These are phyloP conservation scores for Discostella stelligeroides DNA, from an alignment of 108 stramenopile species.

Conservation along the genomic window DNA sequence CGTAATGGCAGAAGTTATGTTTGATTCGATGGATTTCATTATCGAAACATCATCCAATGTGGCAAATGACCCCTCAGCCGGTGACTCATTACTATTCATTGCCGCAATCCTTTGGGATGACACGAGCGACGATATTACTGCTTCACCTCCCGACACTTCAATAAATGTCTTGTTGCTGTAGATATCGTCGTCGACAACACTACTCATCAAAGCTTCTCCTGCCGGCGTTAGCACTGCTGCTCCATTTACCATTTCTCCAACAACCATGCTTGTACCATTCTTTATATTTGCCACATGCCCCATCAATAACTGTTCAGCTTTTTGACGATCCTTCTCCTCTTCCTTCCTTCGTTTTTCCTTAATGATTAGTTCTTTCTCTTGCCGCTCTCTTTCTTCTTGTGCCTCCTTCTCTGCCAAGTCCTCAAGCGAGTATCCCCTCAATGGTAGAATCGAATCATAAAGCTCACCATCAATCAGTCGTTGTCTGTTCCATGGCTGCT, in stretches of 20 bases:
- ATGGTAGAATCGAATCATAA: slow-evolving; percentile 66
- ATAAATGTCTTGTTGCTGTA: slow-evolving; percentile 25
- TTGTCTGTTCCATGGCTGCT: slow-evolving; percentile 69
- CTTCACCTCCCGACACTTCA: slow-evolving; percentile 37
- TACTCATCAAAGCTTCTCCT: slow-evolving; percentile 29
- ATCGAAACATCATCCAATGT: slow-evolving; percentile 11
- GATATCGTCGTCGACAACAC: slow-evolving; percentile 14
- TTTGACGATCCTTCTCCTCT: slow-evolving; percentile 30
- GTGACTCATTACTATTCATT: slow-evolving; percentile 24
- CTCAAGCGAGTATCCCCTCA: slow-evolving; percentile 74
- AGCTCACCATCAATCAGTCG: slow-evolving; percentile 65
- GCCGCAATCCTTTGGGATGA: slow-evolving; percentile 8
- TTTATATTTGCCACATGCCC: slow-evolving; percentile 25
- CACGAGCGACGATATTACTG: slow-evolving; percentile 20
- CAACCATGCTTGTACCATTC: slow-evolving; percentile 26
- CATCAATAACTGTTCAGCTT: slow-evolving; percentile 21
- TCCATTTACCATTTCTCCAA: slow-evolving; percentile 28
- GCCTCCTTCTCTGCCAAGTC: slow-evolving; percentile 73
- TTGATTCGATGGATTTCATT: slow-evolving; percentile 11
- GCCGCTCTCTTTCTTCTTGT: slow-evolving; percentile 55
- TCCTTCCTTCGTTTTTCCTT: slow-evolving; percentile 57
- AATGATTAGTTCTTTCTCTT: slow-evolving; percentile 49
- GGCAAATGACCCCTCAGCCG: slow-evolving; percentile 23
- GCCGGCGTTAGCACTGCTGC: slow-evolving; percentile 30
- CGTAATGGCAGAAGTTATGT: neutral